phyloP scores from a whole-genome alignment of 2,329 filamentous ascomycete species.

The Fusarium ambrosium region DNA sequence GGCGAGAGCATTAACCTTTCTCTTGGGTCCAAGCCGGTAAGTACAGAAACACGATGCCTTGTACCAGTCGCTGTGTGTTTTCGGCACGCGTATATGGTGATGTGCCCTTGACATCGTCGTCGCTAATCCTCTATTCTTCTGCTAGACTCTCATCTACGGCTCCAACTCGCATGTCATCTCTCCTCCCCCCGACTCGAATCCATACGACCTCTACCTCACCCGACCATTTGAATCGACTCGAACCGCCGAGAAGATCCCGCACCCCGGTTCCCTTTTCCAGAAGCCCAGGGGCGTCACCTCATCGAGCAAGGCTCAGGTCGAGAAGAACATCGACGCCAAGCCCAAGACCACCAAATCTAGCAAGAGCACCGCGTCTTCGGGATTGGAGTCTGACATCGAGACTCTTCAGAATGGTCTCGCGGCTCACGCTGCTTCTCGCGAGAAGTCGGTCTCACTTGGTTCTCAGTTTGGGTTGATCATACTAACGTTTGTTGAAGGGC shows the following conservation, averaged over 20 bases:
- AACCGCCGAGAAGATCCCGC: conserved; percentile 63
- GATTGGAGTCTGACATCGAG: conserved; percentile 64
- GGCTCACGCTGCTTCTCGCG: conserved; percentile 52
- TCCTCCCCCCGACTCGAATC: conserved; percentile 59
- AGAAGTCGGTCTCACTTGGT: conserved; percentile 50
- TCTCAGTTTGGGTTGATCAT: conserved; percentile 21
- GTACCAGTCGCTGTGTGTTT: background rate
- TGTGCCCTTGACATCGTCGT: background rate
- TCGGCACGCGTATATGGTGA: background rate
- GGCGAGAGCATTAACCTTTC: conserved; percentile 70
- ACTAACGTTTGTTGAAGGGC: conserved; percentile 51
- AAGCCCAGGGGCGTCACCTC: conserved; percentile 50
- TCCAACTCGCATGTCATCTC: conserved; percentile 63
- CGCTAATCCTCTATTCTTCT: conserved; percentile 30
- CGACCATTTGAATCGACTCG: conserved; percentile 62
- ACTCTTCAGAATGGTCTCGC: conserved; percentile 60
- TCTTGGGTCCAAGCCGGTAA: conserved; percentile 71
- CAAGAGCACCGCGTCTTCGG: conserved; percentile 56
- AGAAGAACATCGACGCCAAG: conserved; percentile 49
- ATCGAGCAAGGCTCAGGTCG: conserved; percentile 42
- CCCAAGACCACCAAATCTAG: conserved; percentile 49
- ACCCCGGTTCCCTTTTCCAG: conserved; percentile 65
- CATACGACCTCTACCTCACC: conserved; percentile 70
- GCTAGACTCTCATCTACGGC: conserved; percentile 68
- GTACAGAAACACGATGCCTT: conserved; percentile 47